Conservation (phyloP, 1,284 basidiomycete species). For the Ustilago sp. region DNA sequence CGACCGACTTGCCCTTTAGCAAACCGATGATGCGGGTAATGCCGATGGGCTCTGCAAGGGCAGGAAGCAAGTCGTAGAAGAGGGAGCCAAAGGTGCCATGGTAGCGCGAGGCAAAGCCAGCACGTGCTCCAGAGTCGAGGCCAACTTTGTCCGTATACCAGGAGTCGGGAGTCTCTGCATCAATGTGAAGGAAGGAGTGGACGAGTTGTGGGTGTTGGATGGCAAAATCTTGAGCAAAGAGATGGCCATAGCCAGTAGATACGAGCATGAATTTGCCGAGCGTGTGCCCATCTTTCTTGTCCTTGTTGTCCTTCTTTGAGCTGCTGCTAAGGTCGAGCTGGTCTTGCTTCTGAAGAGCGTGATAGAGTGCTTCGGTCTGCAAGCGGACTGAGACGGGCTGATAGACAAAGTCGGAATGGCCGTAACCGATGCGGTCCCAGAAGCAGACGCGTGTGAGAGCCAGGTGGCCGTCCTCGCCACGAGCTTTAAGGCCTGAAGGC, state of each 20-base stretch:
- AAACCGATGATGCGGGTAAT: constrained; percentile 48
- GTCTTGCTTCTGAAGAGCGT: constrained; percentile 37
- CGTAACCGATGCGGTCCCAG: constrained; percentile 57
- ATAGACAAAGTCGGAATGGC: constrained; percentile 52
- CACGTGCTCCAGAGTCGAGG: constrained; percentile 41
- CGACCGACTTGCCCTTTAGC: constrained; percentile 39
- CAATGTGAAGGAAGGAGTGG: constrained; percentile 57
- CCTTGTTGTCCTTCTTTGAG: background rate
- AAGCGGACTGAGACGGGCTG: constrained; percentile 34
- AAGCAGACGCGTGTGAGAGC: constrained; percentile 51
- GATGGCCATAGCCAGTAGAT: constrained; percentile 52
- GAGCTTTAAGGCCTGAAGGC: constrained; percentile 4
- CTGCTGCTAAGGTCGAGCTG: constrained; percentile 21
- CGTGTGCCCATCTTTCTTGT: constrained; percentile 19
- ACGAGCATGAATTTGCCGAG: constrained; percentile 56
- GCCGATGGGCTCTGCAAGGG: constrained; percentile 46
- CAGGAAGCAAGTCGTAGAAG: constrained; percentile 52
- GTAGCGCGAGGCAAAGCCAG: constrained; percentile 40
- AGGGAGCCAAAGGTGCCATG: constrained; percentile 44
- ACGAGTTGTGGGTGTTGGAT: constrained; percentile 52
- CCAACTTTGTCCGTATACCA: constrained; percentile 51
- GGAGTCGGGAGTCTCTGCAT: constrained; percentile 52
- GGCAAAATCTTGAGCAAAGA: constrained; percentile 56
- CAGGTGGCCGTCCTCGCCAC: constrained; percentile 53
- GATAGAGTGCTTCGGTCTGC: constrained; percentile 41